Evolutionary conservation across 1,284 basidiomycete genomes (phyloP).

Genomic region (Sporisorium scitamineum): DNA sequence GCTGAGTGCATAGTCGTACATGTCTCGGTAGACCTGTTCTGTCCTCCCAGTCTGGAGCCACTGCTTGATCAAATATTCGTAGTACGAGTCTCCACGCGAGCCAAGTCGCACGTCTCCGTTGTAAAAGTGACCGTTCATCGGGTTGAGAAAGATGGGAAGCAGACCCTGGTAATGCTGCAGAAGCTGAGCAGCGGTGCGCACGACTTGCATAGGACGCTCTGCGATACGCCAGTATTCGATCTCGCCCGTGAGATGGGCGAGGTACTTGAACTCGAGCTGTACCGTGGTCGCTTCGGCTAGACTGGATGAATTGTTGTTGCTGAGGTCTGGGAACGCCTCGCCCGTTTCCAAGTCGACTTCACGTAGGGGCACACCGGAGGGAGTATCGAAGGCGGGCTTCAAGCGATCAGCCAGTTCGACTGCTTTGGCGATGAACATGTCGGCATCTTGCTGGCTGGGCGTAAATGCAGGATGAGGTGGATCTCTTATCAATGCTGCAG

Average conservation of each 20-base stretch:
- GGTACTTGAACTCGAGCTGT: slow-evolving; percentile 78
- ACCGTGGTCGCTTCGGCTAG: slow-evolving; percentile 74
- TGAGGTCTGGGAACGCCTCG: slow-evolving; percentile 76
- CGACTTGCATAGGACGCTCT: slow-evolving; percentile 72
- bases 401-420: slow-evolving; percentile 85
- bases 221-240: slow-evolving; percentile 83
- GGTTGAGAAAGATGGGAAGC: slow-evolving; percentile 82
- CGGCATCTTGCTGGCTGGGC: slow-evolving; percentile 51
- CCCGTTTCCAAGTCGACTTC: slow-evolving; percentile 80
- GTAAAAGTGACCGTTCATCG: slow-evolving; percentile 78
- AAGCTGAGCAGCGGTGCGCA: slow-evolving; percentile 30
- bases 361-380: slow-evolving; percentile 83
- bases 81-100: slow-evolving; percentile 92
- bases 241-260: slow-evolving; percentile 83
- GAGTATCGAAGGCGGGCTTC: slow-evolving; percentile 79
- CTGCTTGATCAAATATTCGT: slow-evolving; percentile 82
- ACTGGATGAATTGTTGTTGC: slow-evolving; percentile 79
- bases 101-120: slow-evolving; percentile 85
- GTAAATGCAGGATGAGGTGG: slow-evolving; percentile 49
- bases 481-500: slow-evolving; percentile 69
- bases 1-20: slow-evolving; percentile 86
- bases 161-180: slow-evolving; percentile 76
- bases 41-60: slow-evolving; percentile 74
- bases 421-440: slow-evolving; percentile 67
- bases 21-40: slow-evolving; percentile 84